A percentile compares a stretch with the other conserved stretches of the same genome.
These are phyloP conservation scores for Linanthus parryae DNA, from an alignment of 148 eudicot genomes.

Conservation along the genomic window DNA sequence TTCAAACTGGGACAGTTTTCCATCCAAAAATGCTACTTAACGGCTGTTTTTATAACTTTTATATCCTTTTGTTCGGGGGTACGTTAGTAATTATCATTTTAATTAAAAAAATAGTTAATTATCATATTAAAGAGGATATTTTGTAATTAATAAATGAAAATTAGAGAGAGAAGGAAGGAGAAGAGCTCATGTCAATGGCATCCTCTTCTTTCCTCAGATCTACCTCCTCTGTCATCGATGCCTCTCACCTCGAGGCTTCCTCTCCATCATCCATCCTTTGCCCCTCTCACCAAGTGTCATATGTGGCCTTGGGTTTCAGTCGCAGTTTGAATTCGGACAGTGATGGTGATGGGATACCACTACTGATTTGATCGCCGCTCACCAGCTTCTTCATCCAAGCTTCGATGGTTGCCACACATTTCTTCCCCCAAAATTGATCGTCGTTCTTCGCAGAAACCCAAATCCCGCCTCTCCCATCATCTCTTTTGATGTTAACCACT, in stretches of 20 bases:
- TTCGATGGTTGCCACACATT: slow-evolving; percentile 69
- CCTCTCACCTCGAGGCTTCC: slow-evolving; percentile 8
- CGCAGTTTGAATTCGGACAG: slow-evolving; percentile 25
- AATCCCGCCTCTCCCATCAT: slow-evolving; percentile 27
- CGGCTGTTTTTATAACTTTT: no score
- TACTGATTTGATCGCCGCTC: no score
- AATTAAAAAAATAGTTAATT: no score
- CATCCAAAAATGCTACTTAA: no score
- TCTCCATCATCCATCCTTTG: slow-evolving; percentile 12
- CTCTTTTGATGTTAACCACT: slow-evolving; percentile 33
- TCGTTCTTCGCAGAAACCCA: slow-evolving; percentile 33
- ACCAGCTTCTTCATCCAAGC: slow-evolving; percentile 60
- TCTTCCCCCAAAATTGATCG: slow-evolving; percentile 37
- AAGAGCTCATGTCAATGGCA: slow-evolving; percentile 23
- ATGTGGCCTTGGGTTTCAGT: slow-evolving; percentile 23
- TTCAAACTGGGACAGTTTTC: no score
- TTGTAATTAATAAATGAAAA: no score
- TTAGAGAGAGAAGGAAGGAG: not conserved
- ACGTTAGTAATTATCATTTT: no score
- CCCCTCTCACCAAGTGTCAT: slow-evolving; percentile 32
- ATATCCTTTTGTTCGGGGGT: no score
- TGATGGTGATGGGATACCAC: no score
- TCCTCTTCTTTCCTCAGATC: slow-evolving; percentile 35
- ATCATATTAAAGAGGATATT: no score
- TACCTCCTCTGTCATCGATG: slow-evolving; percentile 14